A percentile compares a stretch with the other conserved stretches of the same genome.
Evolutionary conservation across 441 rosid species (phyloP).

Genomic region (Pelargonium australe): DNA sequence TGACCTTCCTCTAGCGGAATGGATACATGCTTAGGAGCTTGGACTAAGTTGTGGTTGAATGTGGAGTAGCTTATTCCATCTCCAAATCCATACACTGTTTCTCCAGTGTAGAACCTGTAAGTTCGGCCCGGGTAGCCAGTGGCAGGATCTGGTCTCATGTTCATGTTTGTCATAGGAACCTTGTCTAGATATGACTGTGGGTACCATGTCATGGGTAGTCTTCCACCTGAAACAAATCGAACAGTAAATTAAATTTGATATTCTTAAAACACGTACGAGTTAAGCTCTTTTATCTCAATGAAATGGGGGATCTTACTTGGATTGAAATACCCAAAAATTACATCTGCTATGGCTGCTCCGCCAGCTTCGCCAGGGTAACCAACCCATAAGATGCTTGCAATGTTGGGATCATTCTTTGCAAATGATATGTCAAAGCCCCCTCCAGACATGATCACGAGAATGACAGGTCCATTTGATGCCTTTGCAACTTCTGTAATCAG

Average conservation of each 20-base stretch:
- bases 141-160: constrained; percentile 74
- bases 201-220: constrained; percentile 94
- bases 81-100: constrained; percentile 65
- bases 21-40: constrained; percentile 41
- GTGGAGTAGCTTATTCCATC: constrained; percentile 62
- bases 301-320: constrained; percentile 46
- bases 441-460: constrained; percentile 80
- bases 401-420: constrained; percentile 48
- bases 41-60: constrained; percentile 37
- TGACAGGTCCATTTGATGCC: constrained; percentile 67
- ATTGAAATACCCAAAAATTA: constrained; percentile 57
- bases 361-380: constrained; percentile 92
- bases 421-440: constrained; percentile 73
- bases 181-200: constrained; percentile 68
- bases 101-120: constrained; percentile 77
- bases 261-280: too few species aligned
- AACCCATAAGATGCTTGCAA: constrained; percentile 73
- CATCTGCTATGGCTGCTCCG: constrained; percentile 79
- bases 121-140: constrained; percentile 85
- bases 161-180: constrained; percentile 93
- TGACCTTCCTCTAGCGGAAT: constrained; percentile 44
- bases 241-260: neutral
- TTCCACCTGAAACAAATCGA: constrained; percentile 45
- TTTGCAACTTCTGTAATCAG: constrained; percentile 59
- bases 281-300: neutral